Evolutionary conservation across 257 asterid genomes (phyloP), one percentile per base, ranked within the genome.

Genomic region (Salvia splendens): DNA sequence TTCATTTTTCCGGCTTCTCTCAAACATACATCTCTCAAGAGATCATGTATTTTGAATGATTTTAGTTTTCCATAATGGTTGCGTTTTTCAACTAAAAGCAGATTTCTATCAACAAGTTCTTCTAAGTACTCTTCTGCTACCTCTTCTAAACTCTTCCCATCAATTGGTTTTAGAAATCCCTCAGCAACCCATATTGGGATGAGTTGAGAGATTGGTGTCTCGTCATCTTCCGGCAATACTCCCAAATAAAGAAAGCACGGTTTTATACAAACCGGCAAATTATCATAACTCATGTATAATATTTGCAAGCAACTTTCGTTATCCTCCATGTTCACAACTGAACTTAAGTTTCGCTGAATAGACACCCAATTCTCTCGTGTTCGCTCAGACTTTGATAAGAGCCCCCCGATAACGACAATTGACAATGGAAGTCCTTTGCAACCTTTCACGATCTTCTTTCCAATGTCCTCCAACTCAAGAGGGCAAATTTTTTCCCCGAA

Each of bases 361-460:
- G 2, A 4, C 8, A 51, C 61, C 71, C 71, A 65, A 10, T 51
- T 51, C 3, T 36, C 71, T 11, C 2, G 24, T 40, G 30, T 65
- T 3, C 0, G 12, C 40, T 17, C 47, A 2, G 51, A 16, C 17
- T 12, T 65, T 38, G 61, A 35, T 2, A 65, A 20, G 5, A 65
- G 71, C 0, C 71, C 71, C 12, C 71, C 71, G 3, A 52, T 14
- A 50, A 50, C 62, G 8, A 52, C 71, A 38, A 65, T 36, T 8
- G 62, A 65, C 50, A 65, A 52, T n/a, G 71, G 71, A 65, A 65
- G 71, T 11, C 71, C 71, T 51, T 6, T 38, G 10, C 62, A 65
- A 10, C 54, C 28, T 38, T 6, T 4, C 5, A 65, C 62, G 20
- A 65, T 50, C 16, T 17, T 20, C 30, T 6, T 38, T 12, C 62